A percentile compares a stretch with the other conserved stretches of the same genome.
Evolutionary conservation across 345 rosid species (phyloP).

Genomic region (Turnera subulata): DNA sequence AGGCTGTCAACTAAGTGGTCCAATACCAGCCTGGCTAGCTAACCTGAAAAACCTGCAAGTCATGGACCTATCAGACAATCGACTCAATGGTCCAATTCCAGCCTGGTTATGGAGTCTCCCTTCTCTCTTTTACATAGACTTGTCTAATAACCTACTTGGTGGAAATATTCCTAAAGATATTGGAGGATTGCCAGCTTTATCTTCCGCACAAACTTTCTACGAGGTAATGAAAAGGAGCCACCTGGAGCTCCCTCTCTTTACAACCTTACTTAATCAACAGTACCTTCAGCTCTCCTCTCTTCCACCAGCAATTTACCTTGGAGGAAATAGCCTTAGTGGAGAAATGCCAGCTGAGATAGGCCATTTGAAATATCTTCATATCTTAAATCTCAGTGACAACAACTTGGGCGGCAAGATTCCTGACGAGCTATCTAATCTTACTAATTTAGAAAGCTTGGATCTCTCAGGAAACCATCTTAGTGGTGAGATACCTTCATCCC

Average conservation of each 20-base stretch:
- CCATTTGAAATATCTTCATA: conserved; percentile 2
- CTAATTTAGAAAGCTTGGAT: conserved; percentile 5
- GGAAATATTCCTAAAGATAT: conserved; percentile 2
- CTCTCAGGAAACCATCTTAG: conserved; percentile 6
- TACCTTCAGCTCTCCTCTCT: background rate
- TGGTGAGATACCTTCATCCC: conserved; percentile 6
- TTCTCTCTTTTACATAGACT: conserved; percentile 4
- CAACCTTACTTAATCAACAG: background rate
- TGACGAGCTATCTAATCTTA: conserved; percentile 1
- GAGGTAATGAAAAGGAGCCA: background rate
- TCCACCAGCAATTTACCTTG: background rate
- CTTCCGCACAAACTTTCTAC: background rate
- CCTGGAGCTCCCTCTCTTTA: conserved; percentile 11
- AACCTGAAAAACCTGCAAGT: too few relatives aligned
- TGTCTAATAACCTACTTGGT: conserved; percentile 8
- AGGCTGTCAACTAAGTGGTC: too few relatives aligned
- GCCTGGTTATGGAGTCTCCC: conserved; percentile 9
- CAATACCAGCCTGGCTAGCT: too few relatives aligned
- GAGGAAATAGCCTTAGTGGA: conserved; percentile 2
- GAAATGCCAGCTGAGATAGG: conserved; percentile 5
- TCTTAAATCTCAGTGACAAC: background rate
- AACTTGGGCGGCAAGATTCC: conserved; percentile 10
- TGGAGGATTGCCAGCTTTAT: background rate
- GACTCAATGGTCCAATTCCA: too few relatives aligned
- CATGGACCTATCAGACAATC: too few relatives aligned